Base-by-base conservation (phyloP, 1,139 yeast genomes). In the Pichia terricola region DNA sequence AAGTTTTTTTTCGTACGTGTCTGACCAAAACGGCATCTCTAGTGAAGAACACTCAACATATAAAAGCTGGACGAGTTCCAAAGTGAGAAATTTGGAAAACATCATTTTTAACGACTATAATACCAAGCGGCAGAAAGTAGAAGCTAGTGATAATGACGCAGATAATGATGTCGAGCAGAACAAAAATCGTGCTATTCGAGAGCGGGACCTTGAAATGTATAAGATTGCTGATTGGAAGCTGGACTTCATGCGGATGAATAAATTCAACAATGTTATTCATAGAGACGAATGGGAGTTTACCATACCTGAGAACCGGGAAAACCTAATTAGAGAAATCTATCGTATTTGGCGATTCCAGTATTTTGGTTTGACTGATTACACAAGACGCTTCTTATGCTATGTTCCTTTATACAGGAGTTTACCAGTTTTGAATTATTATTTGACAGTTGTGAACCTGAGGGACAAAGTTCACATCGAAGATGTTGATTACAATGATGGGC, bases 201-300 rank as follows among this genome's bases (percentile, higher is more conserved):
- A 16, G 5, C 7, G 25, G 4, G 45, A 45, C 34, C 8, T 31
- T 10, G 27, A n/a, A 35, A 31, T 10, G 6, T 33, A 38, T 40
- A 40, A 34, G 3, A 40, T 45, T 2, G 26, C 11, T 2, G 4
- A 35, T n/a, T 45, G 48, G 48, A 25, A 40, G 5, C n/a, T 28
- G 5, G 37, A 37, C 26, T 22, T n/a, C 2, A 22, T 22, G 26
- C 35, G 46, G 16, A 35, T 5, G 27, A 35, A 41, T 39, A 27
- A 28, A n/a, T 36, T 43, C 26, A 42, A 44, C 9, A 37, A 35
- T 16, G 9, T 37, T 3, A 36, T 38, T 30, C 3, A 4, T 5
- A 40, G 48, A 36, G 41, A 37, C 32, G 51, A 46, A 39, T 48
- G 48, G 46, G 49, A 46, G 32, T 45, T 37, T 32, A 42, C 44